Evolutionary conservation across 2,329 filamentous ascomycete genomes (phyloP), one percentile per base, ranked within the genome.

Genomic region (Dactylonectria macrodidyma): DNA sequence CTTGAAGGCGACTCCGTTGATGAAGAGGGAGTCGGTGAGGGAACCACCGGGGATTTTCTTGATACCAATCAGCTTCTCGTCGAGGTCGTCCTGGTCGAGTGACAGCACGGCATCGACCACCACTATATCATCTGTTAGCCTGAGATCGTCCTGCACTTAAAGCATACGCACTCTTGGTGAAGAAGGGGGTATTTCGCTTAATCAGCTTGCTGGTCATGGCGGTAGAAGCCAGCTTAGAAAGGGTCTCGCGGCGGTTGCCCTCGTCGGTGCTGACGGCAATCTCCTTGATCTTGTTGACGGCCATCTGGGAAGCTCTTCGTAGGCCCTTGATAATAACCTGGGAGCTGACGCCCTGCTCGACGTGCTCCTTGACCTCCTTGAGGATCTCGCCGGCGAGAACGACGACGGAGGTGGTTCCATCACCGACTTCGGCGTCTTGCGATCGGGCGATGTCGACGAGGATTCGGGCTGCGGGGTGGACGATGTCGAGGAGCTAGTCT

Each of bases 141-240:
- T 46, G 22, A n/a, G 19, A 61, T 51, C 36, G 5, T 38, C 24
- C 24, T 19, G n/a, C 1, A 34, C 33, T 6, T 2, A 19, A 19
- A 3, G 8, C 22, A 14, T 9, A 55, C 90, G 73, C 85, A 97
- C 94, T 97, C 88, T 97, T 96, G 71, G 96, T 98, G 85, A 99
- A 99, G 84, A 98, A 99, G 3, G 90, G 90, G 36, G 96, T 93
- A 85, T 99, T 98, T 78, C 95, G 90, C 89, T 98, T 97, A 81
- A 99, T 98, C 76, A 99, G 87, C 88, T 99, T 99, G 89, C 95
- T 98, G 82, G 95, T 98, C 96, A 99, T 99, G 75, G 96, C 96
- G 33, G 96, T 99, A 41, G 90, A 94, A 34, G 96, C 96, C 76
- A 99, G 87, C 84, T 97, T 97, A 81, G 87, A 84, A 68, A 99